phyloP scores from a whole-genome alignment of 352 stramenopile species.

The Bremia lactucae region DNA sequence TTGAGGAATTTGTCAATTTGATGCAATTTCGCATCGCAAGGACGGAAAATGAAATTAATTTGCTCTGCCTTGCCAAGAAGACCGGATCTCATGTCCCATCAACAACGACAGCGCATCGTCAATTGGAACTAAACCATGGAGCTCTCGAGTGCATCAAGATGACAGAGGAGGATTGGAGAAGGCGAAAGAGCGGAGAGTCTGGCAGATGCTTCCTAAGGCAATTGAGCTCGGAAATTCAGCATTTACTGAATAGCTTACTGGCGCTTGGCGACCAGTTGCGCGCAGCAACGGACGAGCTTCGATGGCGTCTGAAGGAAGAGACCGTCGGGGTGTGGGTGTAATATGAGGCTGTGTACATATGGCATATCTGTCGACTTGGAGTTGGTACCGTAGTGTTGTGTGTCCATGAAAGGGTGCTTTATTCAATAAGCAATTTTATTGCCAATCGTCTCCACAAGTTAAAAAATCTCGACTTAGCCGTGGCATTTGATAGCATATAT shows the following conservation, averaged over 20 bases:
- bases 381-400: too few relatives aligned
- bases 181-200: constrained; percentile 4
- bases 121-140: constrained; percentile 6
- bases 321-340: constrained; percentile 9
- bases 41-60: constrained; percentile 4
- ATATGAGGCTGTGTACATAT: too few relatives aligned
- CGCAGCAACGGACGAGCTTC: constrained; percentile 1
- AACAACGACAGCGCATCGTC: background rate
- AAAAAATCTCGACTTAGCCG: too few relatives aligned
- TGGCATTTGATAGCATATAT: too few relatives aligned
- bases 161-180: constrained; percentile 5
- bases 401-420: too few relatives aligned
- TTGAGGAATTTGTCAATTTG: constrained; percentile 7
- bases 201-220: constrained; percentile 18
- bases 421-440: too few relatives aligned
- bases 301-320: constrained; percentile 8
- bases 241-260: constrained; percentile 2
- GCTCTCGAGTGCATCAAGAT: constrained; percentile 7
- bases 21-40: constrained; percentile 5
- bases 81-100: background rate
- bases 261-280: constrained; percentile 3
- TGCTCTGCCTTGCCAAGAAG: constrained; percentile 10
- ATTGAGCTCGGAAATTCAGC: constrained; percentile 5
- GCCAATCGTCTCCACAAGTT: too few relatives aligned
- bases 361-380: background rate